Conservation (phyloP, 257 asterid genomes). For the Salvia hispanica region DNA sequence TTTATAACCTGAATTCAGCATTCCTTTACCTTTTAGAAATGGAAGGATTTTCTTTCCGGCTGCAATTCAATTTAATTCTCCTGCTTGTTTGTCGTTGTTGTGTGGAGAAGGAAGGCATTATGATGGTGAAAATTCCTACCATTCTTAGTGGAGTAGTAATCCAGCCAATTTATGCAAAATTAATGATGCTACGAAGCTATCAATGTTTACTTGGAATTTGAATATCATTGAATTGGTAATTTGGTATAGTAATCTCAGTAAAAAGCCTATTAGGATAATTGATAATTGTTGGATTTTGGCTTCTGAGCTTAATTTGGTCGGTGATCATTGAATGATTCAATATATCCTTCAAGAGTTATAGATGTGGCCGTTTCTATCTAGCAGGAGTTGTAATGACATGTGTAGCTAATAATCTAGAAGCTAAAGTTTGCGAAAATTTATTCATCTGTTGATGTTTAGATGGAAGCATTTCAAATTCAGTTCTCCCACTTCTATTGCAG, state of each 20-base stretch:
- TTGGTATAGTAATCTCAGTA: not conserved
- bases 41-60: not conserved
- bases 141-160: not conserved
- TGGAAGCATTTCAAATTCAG: not conserved
- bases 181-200: not conserved
- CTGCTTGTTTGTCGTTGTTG: not conserved
- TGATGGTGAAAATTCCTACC: conserved; percentile 2
- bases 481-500: conserved; percentile 48
- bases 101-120: conserved; percentile 3
- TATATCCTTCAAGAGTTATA: conserved; percentile 42
- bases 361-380: no score
- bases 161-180: not conserved
- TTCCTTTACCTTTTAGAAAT: not conserved
- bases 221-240: not conserved
- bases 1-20: conserved; percentile 18
- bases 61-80: conserved; percentile 11
- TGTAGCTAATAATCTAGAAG: not conserved
- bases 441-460: conserved; percentile 1
- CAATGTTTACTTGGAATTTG: not conserved
- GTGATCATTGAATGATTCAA: not conserved
- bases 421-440: not conserved
- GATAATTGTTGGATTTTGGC: not conserved
- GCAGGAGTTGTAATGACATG: conserved; percentile 8
- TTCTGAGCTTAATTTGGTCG: no score
- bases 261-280: not conserved